Base-by-base conservation (phyloP, 139 green algal species). In the Gonium pectorale region DNA sequence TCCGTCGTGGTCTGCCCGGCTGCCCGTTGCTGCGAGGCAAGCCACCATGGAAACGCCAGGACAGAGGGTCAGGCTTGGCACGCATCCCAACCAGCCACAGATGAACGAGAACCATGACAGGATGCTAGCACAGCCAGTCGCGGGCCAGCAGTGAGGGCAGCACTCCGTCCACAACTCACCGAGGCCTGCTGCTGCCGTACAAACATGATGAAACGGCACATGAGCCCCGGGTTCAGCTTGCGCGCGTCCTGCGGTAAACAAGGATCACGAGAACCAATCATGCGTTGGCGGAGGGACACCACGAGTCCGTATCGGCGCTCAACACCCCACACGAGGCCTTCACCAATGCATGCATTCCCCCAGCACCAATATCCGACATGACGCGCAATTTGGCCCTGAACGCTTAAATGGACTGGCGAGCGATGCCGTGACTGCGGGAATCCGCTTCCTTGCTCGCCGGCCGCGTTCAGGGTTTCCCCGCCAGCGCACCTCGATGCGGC, bases 201-300 rank as follows among this genome's bases (percentile, higher is more conserved):
- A 40, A 83, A 83, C 43, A 83, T 83, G 5, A 83, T 73, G 62
- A 83, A 83, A 5, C 77, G 77, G 44, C 62, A 64, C 43, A 83
- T 73, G 43, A 83, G 62, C 43, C 77, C 49, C 11, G 77, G 77
- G 31, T 70, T 66, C 3, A 83, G 77, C 43, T 73, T 73, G 5
- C 77, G 41, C 3, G 77, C 77, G 35, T 63, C 77, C 77, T 81
- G 71, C 3, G 49, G n/a, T 49, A 7, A 27, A 43, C n/a, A n/a
- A n/a, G n/a, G n/a, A n/a, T n/a, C n/a, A n/a, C n/a, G n/a, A n/a
- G 54, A 19, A 27, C 21, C 54, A 29, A 41, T 41, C 60, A 68
- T 33, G 56, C 49, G 13, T n/a, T n/a, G n/a, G n/a, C n/a, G n/a
- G n/a, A n/a, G n/a, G n/a, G n/a, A n/a, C n/a, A n/a, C n/a, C n/a